A percentile compares a stretch with the other conserved stretches of the same genome.
Conservation (phyloP, 129 eudicot species). For the Calendula officinalis region DNA sequence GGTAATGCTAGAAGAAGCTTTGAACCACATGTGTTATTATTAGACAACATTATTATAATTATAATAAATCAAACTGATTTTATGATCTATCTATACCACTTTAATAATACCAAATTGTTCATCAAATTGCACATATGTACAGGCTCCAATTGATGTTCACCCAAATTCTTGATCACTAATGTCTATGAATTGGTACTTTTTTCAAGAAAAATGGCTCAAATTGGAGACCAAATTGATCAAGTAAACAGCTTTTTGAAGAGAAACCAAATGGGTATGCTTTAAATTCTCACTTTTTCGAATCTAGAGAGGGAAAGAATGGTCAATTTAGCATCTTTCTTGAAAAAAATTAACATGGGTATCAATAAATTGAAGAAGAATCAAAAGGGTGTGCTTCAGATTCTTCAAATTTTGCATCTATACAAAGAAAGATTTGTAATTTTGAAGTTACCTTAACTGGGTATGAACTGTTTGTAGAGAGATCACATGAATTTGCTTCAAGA, state of each 20-base stretch:
- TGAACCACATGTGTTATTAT: conserved; percentile 52
- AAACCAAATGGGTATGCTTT: conserved; percentile 29
- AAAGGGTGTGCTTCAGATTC: conserved; percentile 16
- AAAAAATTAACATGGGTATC: conserved; percentile 20
- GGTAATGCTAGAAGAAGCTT: conserved; percentile 72
- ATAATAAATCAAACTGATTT: conserved; percentile 13
- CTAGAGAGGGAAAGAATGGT: conserved; percentile 20
- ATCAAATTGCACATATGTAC: conserved; percentile 16
- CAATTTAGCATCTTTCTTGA: conserved; percentile 26
- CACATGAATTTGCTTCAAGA: conserved; percentile 22
- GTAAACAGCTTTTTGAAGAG: conserved; percentile 9
- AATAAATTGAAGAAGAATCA: conserved; percentile 8
- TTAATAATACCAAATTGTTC: conserved; percentile 19
- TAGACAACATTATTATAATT: conserved; percentile 31
- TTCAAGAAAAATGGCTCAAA: conserved; percentile 14
- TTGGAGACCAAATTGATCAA: conserved; percentile 14
- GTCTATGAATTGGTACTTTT: conserved; percentile 18
- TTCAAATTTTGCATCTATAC: conserved; percentile 21
- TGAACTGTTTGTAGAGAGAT: conserved; percentile 15
- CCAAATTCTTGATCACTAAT: conserved; percentile 26
- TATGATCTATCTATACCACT: conserved; percentile 17
- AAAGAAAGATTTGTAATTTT: conserved; percentile 20
- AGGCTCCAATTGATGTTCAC: conserved; percentile 22
- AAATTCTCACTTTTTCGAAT: conserved; percentile 22
- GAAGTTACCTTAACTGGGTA: conserved; percentile 18